A percentile compares a stretch with the other conserved stretches of the same genome.
Conservation (phyloP, 768 basidiomycete species). For the Termitomyces sp. region DNA sequence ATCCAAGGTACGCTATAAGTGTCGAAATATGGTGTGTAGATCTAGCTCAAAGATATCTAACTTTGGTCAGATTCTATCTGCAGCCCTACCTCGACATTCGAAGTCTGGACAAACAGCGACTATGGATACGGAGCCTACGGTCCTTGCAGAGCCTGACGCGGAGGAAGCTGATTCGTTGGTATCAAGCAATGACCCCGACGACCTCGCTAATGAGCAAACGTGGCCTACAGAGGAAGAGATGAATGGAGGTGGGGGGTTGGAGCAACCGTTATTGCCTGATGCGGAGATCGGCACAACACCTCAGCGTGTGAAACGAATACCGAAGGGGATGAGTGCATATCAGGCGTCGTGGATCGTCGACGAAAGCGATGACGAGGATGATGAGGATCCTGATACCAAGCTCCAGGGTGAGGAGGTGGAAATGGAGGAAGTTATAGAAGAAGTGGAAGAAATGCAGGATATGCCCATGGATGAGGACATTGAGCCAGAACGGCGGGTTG, state of each 20-base stretch:
- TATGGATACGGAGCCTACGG: constrained; percentile 66
- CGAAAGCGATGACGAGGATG: constrained; percentile 62
- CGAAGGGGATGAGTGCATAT: constrained; percentile 95
- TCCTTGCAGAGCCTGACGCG: constrained; percentile 59
- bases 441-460: constrained; percentile 61
- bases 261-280: constrained; percentile 47
- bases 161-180: constrained; percentile 78
- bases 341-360: constrained; percentile 97
- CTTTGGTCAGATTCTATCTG: constrained; percentile 59
- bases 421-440: constrained; percentile 40
- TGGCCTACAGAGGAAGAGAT: constrained; percentile 99
- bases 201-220: constrained; percentile 92
- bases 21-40: background rate
- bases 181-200: constrained; percentile 84
- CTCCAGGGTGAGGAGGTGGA: constrained; percentile 33
- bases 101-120: constrained; percentile 25
- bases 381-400: constrained; percentile 36
- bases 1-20: constrained; percentile 52
- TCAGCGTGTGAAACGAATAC: constrained; percentile 72
- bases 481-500: constrained; percentile 51
- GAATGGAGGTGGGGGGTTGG: constrained; percentile 30
- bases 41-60: background rate
- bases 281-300: constrained; percentile 72
- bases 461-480: constrained; percentile 49
- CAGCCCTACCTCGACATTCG: constrained; percentile 37